These are phyloP conservation scores for Trichoderma sp. DNA, from an alignment of 2,329 filamentous ascomycete species.

Conservation along the genomic window DNA sequence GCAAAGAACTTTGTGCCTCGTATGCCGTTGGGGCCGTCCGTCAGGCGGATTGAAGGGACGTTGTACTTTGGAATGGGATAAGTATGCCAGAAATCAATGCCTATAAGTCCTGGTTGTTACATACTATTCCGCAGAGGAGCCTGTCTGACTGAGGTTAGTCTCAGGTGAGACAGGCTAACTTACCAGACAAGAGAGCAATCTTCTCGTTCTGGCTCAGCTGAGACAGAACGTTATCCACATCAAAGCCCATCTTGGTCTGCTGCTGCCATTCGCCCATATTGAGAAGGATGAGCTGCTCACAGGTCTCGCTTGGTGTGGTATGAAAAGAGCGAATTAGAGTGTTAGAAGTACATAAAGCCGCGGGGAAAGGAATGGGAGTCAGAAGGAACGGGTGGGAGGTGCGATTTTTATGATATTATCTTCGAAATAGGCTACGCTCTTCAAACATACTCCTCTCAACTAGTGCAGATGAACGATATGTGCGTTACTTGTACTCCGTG, in stretches of 20 bases:
- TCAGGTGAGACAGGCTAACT: background rate
- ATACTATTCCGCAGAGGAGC: background rate
- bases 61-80: constrained; percentile 13
- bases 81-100: constrained; percentile 16
- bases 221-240: constrained; percentile 9
- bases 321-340: background rate
- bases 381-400: background rate
- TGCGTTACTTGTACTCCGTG: background rate
- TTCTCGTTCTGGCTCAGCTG: constrained; percentile 14
- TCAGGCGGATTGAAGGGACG: constrained; percentile 10
- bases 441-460: too few relatives aligned
- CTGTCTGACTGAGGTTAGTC: background rate
- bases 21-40: constrained; percentile 11
- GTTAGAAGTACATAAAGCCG: background rate
- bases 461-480: background rate
- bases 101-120: background rate
- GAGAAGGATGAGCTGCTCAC: too few relatives aligned
- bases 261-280: constrained; percentile 15
- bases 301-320: background rate
- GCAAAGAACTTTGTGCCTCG: constrained; percentile 18
- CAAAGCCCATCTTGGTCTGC: background rate
- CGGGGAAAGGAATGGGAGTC: background rate
- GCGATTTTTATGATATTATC: background rate
- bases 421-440: too few relatives aligned
- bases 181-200: constrained; percentile 13